A percentile compares a stretch with the other conserved stretches of the same genome.
These are phyloP conservation scores for Tricholoma terreum DNA, from an alignment of 768 basidiomycete species.

Conservation along the genomic window DNA sequence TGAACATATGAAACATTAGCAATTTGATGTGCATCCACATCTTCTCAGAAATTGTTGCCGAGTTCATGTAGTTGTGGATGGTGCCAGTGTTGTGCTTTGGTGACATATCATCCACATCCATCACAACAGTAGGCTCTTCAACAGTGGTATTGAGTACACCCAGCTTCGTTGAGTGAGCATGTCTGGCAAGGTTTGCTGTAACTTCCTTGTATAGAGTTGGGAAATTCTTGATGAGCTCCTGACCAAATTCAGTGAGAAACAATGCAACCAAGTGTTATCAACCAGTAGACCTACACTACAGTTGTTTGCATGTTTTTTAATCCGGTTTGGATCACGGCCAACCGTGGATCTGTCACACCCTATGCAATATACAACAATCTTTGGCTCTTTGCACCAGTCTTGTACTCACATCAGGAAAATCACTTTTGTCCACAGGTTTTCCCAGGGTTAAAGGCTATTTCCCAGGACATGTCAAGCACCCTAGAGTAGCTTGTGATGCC, in stretches of 20 bases:
- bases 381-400: no score
- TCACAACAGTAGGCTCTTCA: neutral
- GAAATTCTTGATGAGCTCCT: neutral
- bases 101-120: neutral
- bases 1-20: conserved; percentile 15
- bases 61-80: conserved; percentile 10
- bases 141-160: no score
- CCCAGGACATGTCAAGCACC: no score
- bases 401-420: no score
- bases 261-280: no score
- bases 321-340: conserved; percentile 11
- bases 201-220: neutral
- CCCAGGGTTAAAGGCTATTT: no score
- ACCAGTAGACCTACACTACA: conserved; percentile 14
- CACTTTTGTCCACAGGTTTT: no score
- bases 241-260: neutral
- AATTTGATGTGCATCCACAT: conserved; percentile 14
- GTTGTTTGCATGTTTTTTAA: conserved; percentile 11
- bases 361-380: conserved; percentile 11
- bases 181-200: conserved; percentile 1
- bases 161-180: conserved; percentile 12
- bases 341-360: conserved; percentile 9
- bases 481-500: no score
- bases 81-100: neutral
- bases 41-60: conserved; percentile 5